Percentiles rank a stretch among this genome's conserved stretches.
Evolutionary conservation across 345 rosid genomes (phyloP).

Genomic region (Eucalyptus sideroxylon): DNA sequence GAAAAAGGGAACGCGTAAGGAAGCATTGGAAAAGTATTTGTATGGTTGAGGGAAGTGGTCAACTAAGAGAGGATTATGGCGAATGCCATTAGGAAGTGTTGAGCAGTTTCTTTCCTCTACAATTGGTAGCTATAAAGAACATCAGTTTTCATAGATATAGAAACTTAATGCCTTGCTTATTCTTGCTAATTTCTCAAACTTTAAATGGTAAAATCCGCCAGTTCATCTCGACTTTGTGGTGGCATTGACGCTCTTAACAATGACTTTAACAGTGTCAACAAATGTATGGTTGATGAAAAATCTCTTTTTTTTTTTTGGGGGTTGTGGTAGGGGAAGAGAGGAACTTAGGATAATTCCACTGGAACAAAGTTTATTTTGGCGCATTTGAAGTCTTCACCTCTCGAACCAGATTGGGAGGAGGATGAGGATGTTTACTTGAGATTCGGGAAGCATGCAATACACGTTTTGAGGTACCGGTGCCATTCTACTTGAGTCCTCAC

Average conservation of each 20-base stretch:
- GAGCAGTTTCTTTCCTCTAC: neutral
- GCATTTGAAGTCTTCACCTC: slow-evolving; percentile 29
- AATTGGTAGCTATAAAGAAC: neutral
- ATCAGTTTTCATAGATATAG: neutral
- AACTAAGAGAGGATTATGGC: neutral
- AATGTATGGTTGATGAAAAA: too few species aligned
- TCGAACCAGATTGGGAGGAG: slow-evolving; percentile 82
- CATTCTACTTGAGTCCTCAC: neutral
- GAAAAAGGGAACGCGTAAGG: too few species aligned
- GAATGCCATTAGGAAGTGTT: neutral
- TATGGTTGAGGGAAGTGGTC: neutral
- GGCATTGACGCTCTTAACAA: too few species aligned
- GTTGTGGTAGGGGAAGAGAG: neutral
- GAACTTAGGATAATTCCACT: slow-evolving; percentile 8
- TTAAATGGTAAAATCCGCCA: neutral
- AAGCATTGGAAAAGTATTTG: neutral
- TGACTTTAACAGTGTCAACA: too few species aligned
- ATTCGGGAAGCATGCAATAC: slow-evolving; percentile 64
- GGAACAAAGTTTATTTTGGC: slow-evolving; percentile 18
- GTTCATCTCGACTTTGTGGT: neutral
- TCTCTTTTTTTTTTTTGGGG: too few species aligned
- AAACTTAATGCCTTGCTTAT: neutral
- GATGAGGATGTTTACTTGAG: slow-evolving; percentile 23
- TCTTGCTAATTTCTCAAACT: neutral
- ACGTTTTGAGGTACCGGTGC: slow-evolving; percentile 53